Evolutionary conservation across 805 yeast genomes (phyloP).

Genomic region (Blastobotrys peoriensis): DNA sequence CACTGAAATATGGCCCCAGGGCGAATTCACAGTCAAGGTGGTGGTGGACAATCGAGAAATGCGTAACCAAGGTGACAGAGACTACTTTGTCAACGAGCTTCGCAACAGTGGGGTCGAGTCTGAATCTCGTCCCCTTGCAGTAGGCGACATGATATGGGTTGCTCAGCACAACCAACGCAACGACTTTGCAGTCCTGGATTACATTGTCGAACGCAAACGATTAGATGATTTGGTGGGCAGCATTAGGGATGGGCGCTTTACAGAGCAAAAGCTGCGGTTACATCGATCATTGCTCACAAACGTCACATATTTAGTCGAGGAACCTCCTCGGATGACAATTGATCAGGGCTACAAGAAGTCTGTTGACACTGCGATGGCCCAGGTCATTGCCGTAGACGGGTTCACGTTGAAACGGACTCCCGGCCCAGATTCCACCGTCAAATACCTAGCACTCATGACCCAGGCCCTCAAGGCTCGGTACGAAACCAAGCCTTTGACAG

Average conservation of each 20-base stretch:
- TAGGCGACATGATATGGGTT: constrained; percentile 89
- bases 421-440: constrained; percentile 68
- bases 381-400: constrained; percentile 56
- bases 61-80: constrained; percentile 45
- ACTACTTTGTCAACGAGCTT: constrained; percentile 58
- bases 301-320: constrained; percentile 77
- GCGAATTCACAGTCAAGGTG: constrained; percentile 52
- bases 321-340: constrained; percentile 40
- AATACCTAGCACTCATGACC: constrained; percentile 48
- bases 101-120: constrained; percentile 42
- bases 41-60: constrained; percentile 80
- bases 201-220: constrained; percentile 85
- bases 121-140: constrained; percentile 53
- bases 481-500: constrained; percentile 28
- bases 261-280: constrained; percentile 79
- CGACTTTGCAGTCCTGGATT: constrained; percentile 65
- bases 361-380: constrained; percentile 68
- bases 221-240: constrained; percentile 78
- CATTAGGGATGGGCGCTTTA: constrained; percentile 81
- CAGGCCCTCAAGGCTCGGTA: constrained; percentile 38
- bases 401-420: constrained; percentile 65
- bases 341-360: constrained; percentile 41
- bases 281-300: constrained; percentile 60
- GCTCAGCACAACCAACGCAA: constrained; percentile 58
- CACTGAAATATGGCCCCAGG: constrained; percentile 49